Percentiles rank a stretch among this genome's conserved stretches.
Conservation (phyloP, 805 yeast genomes). For the Lachancea meyersii region DNA sequence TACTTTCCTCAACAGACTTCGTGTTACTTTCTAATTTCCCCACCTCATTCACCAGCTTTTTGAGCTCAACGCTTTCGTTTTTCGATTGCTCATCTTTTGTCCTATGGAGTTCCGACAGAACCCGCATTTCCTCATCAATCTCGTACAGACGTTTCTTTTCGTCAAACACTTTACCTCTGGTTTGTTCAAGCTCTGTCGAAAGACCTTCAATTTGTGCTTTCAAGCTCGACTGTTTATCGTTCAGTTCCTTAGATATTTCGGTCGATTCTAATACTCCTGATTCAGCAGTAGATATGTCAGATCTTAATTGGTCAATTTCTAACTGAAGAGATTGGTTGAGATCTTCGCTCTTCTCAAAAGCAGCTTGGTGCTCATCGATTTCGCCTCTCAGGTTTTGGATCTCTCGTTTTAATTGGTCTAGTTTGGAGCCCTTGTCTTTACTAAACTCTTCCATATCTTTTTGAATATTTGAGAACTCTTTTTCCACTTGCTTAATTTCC, state of each 20-base stretch:
- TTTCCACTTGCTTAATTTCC: conserved; percentile 21
- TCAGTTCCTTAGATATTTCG: conserved; percentile 32
- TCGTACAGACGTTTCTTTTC: conserved; percentile 57
- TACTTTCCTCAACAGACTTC: conserved; percentile 32
- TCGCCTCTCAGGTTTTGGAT: conserved; percentile 37
- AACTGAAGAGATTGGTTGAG: conserved; percentile 57
- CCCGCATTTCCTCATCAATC: conserved; percentile 69
- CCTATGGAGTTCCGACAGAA: conserved; percentile 44
- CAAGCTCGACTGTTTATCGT: conserved; percentile 26
- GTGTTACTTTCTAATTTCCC: conserved; percentile 41
- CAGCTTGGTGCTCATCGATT: conserved; percentile 34
- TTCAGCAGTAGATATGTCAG: conserved; percentile 46
- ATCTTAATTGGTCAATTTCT: conserved; percentile 59
- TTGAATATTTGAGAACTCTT: conserved; percentile 50
- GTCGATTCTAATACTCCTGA: conserved; percentile 37
- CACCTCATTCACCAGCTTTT: conserved; percentile 49
- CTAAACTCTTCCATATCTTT: conserved; percentile 78
- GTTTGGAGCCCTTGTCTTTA: conserved; percentile 71
- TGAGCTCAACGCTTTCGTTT: conserved; percentile 46
- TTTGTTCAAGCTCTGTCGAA: conserved; percentile 20
- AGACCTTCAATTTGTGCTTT: conserved; percentile 22
- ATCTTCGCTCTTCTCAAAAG: conserved; percentile 43
- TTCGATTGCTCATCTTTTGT: conserved; percentile 37
- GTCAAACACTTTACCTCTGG: conserved; percentile 27
- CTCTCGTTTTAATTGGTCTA: conserved; percentile 56